Base-by-base conservation (phyloP, 1,284 basidiomycete genomes). In the Sanguinoderma infundibulare region DNA sequence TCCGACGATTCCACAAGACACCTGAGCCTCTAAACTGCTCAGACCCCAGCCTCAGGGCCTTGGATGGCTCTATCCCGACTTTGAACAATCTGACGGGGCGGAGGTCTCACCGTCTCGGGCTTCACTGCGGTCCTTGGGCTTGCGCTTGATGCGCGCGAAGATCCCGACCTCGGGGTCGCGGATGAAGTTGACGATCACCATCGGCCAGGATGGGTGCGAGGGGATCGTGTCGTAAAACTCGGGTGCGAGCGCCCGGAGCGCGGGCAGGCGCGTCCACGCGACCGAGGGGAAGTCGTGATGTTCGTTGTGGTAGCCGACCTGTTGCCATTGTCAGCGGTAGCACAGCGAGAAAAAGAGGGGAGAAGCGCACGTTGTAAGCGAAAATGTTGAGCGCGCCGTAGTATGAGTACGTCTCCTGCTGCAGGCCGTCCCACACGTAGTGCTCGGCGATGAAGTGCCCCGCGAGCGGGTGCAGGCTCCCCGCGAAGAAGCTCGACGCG, bases 381-480 rank as follows among this genome's bases (percentile, higher is more conserved):
- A 99, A 78, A 5, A 91, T 69, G 76, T 99, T 99, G 62, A 98
- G 81, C 54, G 88, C 87, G 0, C 98, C 98, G 69, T 99, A 98
- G 76, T 99, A 99, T 60, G 91, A 94, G 77, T 96, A 98, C 0
- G 98, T 99, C 79, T 99, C 98, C 75, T 98, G 96, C 40, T 84
- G 79, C 56, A 92, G 82, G 3, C 91, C 91, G 69, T 95, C 92
- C 91, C 95, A 96, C 32, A 98, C 82, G 72, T 96, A 97, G 75
- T 98, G 95, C 77, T 98, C 96, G 4, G 96, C 96, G 67, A 98
- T 98, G 72, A 99, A 99, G 79, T 99, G 97, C 1, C 94, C 97
- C 0, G 96, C 96, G 70, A 92, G 93, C 0, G 98, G 98, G 73
- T 99, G 97, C 34, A 98, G 77, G 68, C 91, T 95, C 0, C 97